A percentile compares a stretch with the other conserved stretches of the same genome.
phyloP scores from a whole-genome alignment of 768 basidiomycete species.

The Hericium alpestre region DNA sequence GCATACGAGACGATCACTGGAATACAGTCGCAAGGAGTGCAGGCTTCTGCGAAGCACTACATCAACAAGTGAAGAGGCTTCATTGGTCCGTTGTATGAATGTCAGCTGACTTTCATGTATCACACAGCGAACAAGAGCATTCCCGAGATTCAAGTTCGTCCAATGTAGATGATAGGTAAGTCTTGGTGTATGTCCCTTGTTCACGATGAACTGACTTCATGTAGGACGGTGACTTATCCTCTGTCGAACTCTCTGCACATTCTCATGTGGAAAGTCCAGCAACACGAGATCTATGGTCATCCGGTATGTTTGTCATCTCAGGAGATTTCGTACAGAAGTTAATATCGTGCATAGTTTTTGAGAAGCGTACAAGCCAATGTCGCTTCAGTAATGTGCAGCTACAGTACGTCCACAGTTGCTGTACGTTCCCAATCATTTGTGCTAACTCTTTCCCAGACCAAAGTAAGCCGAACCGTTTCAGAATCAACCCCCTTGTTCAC shows the following conservation, averaged over 20 bases:
- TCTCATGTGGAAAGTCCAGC: constrained; percentile 1
- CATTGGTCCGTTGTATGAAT: too few species aligned
- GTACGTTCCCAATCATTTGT: not conserved
- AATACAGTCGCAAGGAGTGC: constrained; percentile 22
- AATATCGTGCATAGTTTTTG: constrained; percentile 9
- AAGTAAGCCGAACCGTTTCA: constrained; percentile 1
- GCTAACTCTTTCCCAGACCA: constrained; percentile 4
- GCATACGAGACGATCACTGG: constrained; percentile 22
- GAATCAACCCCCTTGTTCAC: not conserved
- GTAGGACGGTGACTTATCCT: constrained; percentile 7
- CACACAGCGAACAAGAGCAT: constrained; percentile 14
- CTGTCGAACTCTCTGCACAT: not conserved
- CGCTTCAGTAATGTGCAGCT: constrained; percentile 18
- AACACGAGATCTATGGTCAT: constrained; percentile 15
- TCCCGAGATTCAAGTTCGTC: constrained; percentile 13
- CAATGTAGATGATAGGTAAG: constrained; percentile 16
- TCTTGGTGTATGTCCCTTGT: too few species aligned
- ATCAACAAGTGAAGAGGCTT: constrained; percentile 5
- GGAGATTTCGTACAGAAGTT: too few species aligned
- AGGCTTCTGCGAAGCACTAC: constrained; percentile 17
- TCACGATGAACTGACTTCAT: not conserved
- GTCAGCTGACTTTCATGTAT: not conserved
- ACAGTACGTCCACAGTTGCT: constrained; percentile 8
- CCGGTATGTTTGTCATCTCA: constrained; percentile 8
- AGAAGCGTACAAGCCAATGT: constrained; percentile 17